Base-by-base conservation (phyloP, 495 filamentous ascomycete species). In the Pyrenula massariospora region DNA sequence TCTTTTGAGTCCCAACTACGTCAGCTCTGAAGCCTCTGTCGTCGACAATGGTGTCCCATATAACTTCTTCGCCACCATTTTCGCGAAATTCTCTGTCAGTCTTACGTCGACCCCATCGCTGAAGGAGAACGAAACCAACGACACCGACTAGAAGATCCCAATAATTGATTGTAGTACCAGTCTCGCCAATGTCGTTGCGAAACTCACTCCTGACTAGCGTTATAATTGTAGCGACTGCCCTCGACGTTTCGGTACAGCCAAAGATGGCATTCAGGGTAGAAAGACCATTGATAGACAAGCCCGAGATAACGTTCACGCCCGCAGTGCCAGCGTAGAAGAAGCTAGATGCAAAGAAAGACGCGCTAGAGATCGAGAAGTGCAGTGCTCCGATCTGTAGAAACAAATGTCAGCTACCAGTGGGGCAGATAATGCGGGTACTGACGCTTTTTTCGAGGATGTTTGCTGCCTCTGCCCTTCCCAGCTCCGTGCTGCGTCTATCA, bases 1-100 rank as follows among this genome's bases (percentile, higher is more conserved):
- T 61, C 62, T 61, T 68, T 63, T 61, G 65, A 58, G 61, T 77
- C 62, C 58, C 74, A 42, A 79, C 70, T 15, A 87, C 73, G 64
- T 87, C 85, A 22, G 80, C 80, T 42, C 81, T 70, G 48, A 73
- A 66, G 1, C 83, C 84, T 59, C 84, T 78, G 58, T 85, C 79
- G 20, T 86, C 64, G 25, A 90, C 81, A 50, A 90, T 83, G n/a
- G 88, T 82, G 71, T 91, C 87, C 87, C 87, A 91, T 10, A 90
- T 73, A 23, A 80, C 68, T 61, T 88, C 86, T 52, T 85, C 77
- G 12, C 75, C 75, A 50, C 73, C 68, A 25, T 75, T 72, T 1
- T 74, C 69, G 19, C 73, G 76, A 19, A 71, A 65, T 24, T 84
- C 74, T 52, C 77, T 71, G 55, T 85, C 78, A 20, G 82, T 79